These are phyloP conservation scores for Rhododendron henanense DNA, from an alignment of 148 eudicot species.

Conservation along the genomic window DNA sequence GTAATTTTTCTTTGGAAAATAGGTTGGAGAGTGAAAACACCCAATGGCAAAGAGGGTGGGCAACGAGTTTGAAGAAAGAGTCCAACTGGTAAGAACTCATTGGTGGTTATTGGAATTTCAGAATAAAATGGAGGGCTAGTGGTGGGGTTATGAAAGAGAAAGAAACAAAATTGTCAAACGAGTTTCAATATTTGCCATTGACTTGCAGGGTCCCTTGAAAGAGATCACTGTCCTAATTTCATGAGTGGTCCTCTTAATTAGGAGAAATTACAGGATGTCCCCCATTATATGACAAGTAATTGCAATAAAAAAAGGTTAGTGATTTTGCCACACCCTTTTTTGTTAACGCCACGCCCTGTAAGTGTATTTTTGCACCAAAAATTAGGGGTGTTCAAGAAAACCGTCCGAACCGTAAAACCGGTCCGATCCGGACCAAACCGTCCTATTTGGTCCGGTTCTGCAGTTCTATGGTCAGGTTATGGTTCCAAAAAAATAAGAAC, in stretches of 20 bases:
- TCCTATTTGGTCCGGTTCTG: too few species aligned
- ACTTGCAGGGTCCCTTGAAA: conserved; percentile 13
- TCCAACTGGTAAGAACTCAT: conserved; percentile 18
- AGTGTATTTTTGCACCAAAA: too few species aligned
- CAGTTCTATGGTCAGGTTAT: too few species aligned
- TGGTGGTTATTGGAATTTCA: conserved; percentile 26
- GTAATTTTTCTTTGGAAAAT: background rate
- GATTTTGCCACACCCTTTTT: too few species aligned
- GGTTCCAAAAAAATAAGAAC: too few species aligned
- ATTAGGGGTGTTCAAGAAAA: too few species aligned
- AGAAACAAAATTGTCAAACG: conserved; percentile 17
- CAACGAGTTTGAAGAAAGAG: background rate
- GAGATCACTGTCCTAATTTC: background rate
- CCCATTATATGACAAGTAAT: background rate
- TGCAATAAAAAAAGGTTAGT: background rate
- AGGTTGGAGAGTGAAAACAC: background rate
- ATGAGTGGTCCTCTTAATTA: background rate
- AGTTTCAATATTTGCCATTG: conserved; percentile 23
- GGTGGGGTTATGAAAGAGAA: background rate
- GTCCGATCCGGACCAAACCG: too few species aligned
- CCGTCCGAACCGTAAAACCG: too few species aligned
- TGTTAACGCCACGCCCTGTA: too few species aligned
- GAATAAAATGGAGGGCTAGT: conserved; percentile 1
- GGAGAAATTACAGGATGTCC: background rate
- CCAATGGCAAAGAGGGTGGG: background rate